Base-by-base conservation (phyloP, 2,329 filamentous ascomycete species). In the Diaporthe capsici region DNA sequence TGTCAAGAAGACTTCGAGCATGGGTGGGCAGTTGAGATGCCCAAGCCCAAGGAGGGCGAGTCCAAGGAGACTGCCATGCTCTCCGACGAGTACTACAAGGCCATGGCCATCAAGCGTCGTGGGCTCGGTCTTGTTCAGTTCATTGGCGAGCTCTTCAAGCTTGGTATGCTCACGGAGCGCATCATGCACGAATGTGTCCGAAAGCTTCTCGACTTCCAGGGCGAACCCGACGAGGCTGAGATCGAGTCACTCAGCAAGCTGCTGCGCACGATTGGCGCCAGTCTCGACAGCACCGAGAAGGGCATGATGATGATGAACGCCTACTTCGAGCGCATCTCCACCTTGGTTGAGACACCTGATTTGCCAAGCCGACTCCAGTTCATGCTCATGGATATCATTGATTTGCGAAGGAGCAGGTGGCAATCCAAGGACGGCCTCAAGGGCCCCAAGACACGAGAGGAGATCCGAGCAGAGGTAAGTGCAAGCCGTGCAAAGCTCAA, bases 101-200 rank as follows among this genome's bases (percentile, higher is more conserved):
- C 95, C 55, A 96, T 96, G 68, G 96, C 96, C 75, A 96, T 96
- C 82, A 99, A 99, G 90, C 93, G 97, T 86, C 94, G 95, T 85
- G 97, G 97, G 87, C 94, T 99, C 78, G 97, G 97, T 93, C 91
- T 99, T 31, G 96, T 99, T 78, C 96, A 98, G 86, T 99, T 99
- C 87, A 99, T 99, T 83, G 97, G 97, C 88, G 97, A 99, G 87
- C 92, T 99, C 61, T 99, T 98, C 92, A 99, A 98, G 90, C 92
- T 99, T 77, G 93, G 94, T 84, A 99, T 99, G 97, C 91, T 99
- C 85, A 99, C 97, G 77, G 95, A 98, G 85, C 94, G 96, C 84
- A 99, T 99, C 86, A 99, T 99, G 97, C 96, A 99, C 88, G 95
- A 98, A 86, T 99, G 97, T 90, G 95, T 99, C 39, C 93, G 95